A percentile compares a stretch with the other conserved stretches of the same genome.
phyloP scores from a whole-genome alignment of 306 rosid species.

The Cucurbita argyrosperma region DNA sequence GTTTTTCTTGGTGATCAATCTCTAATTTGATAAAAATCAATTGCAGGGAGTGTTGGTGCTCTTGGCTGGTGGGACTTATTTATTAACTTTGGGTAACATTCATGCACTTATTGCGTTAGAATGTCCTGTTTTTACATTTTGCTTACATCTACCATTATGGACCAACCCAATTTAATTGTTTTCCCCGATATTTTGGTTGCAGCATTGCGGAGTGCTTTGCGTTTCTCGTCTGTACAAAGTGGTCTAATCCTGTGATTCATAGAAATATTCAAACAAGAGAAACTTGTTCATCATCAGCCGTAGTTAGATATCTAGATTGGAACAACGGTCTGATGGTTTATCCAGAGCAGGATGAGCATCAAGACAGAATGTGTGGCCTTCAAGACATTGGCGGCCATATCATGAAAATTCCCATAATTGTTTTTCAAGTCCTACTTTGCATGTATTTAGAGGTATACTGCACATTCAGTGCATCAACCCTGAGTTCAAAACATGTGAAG shows the following conservation, averaged over 20 bases:
- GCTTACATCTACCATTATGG: constrained; percentile 12
- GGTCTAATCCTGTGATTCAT: constrained; percentile 96
- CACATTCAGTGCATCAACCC: background rate
- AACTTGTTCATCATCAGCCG: constrained; percentile 61
- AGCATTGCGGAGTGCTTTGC: constrained; percentile 94
- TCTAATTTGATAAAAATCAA: constrained; percentile 7
- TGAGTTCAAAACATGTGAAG: background rate
- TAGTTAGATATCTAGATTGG: constrained; percentile 83
- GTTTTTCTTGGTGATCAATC: background rate
- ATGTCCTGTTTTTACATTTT: constrained; percentile 9
- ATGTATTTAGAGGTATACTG: constrained; percentile 74
- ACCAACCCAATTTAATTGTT: background rate
- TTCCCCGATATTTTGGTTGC: constrained; percentile 11
- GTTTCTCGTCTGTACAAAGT: constrained; percentile 97
- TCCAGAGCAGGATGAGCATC: constrained; percentile 54
- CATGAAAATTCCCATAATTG: constrained; percentile 77
- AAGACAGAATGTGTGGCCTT: constrained; percentile 61
- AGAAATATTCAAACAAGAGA: constrained; percentile 49
- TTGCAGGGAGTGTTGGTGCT: constrained; percentile 74
- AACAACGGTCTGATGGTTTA: constrained; percentile 58
- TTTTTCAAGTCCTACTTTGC: constrained; percentile 83
- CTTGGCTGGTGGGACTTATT: constrained; percentile 99
- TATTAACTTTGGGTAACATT: constrained; percentile 76
- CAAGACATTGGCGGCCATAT: constrained; percentile 96
- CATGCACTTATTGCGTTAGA: constrained; percentile 8